These are phyloP conservation scores for Anacardium occidentale DNA, from an alignment of 345 rosid genomes.

Conservation along the genomic window DNA sequence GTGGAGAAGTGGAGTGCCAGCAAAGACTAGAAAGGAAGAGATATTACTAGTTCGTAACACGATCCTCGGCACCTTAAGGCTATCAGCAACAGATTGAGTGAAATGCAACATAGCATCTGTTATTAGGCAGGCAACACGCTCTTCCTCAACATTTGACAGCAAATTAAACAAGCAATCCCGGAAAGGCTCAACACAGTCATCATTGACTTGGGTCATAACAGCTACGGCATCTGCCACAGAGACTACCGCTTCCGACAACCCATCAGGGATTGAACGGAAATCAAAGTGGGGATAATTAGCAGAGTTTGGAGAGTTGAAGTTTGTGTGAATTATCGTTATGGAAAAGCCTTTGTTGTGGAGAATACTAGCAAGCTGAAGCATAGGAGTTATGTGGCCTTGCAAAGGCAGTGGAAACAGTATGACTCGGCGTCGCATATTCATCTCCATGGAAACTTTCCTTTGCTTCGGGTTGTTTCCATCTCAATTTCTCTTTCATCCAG, in stretches of 20 bases:
- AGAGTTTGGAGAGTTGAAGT: conserved; percentile 34
- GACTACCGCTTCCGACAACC: conserved; percentile 17
- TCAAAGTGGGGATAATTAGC: conserved; percentile 32
- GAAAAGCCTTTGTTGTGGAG: conserved; percentile 33
- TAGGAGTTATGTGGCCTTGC: conserved; percentile 39
- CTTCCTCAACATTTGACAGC: conserved; percentile 12
- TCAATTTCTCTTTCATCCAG: no score
- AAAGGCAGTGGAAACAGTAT: conserved; percentile 31
- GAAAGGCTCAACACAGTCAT: conserved; percentile 17
- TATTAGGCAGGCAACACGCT: conserved; percentile 27
- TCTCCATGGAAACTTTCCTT: background rate
- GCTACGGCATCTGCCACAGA: background rate
- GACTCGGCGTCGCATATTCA: conserved; percentile 18
- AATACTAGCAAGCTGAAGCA: conserved; percentile 36
- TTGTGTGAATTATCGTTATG: conserved; percentile 32
- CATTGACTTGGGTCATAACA: conserved; percentile 15
- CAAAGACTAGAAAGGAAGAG: conserved; percentile 27
- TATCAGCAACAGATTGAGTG: conserved; percentile 32
- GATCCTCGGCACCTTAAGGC: conserved; percentile 27
- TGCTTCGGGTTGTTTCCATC: no score
- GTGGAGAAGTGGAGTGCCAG: conserved; percentile 30
- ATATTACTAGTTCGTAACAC: conserved; percentile 35
- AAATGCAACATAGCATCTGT: conserved; percentile 28
- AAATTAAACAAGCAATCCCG: conserved; percentile 27
- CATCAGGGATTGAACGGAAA: conserved; percentile 27